A percentile compares a stretch with the other conserved stretches of the same genome.
These are phyloP conservation scores for Malus sieversii DNA, from an alignment of 306 rosid species.

Conservation along the genomic window DNA sequence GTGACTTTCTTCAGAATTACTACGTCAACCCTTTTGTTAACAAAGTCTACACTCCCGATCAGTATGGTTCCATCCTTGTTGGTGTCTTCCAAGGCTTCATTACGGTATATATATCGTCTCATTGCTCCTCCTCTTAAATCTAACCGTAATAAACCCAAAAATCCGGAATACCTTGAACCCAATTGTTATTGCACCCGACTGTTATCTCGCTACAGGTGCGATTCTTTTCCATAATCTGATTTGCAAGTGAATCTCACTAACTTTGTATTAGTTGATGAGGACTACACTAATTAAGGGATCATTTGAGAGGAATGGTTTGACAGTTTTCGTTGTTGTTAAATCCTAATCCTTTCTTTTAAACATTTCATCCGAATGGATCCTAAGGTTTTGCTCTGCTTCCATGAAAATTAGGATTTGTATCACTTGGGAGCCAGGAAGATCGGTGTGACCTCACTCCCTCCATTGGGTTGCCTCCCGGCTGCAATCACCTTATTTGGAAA, in stretches of 20 bases:
- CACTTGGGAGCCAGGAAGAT: conserved; percentile 79
- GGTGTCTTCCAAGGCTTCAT: conserved; percentile 50
- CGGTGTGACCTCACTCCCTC: conserved; percentile 93
- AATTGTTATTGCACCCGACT: no score
- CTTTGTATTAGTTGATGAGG: no score
- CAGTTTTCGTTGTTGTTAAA: not conserved
- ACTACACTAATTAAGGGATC: not conserved
- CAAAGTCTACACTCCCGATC: conserved; percentile 59
- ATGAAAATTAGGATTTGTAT: conserved; percentile 50
- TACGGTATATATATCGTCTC: conserved; percentile 27
- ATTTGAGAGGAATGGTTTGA: not conserved
- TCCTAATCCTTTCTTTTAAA: not conserved
- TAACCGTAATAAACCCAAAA: no score
- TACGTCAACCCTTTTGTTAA: conserved; percentile 69
- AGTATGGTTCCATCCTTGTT: conserved; percentile 48
- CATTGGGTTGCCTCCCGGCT: conserved; percentile 85
- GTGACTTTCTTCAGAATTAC: conserved; percentile 87
- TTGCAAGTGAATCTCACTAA: not conserved
- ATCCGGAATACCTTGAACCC: no score
- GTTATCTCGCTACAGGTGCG: no score
- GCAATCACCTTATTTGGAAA: conserved; percentile 60
- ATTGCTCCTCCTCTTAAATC: not conserved
- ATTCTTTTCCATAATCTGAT: no score
- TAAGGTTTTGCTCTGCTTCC: conserved; percentile 1
- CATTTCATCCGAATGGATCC: not conserved